phyloP scores from a whole-genome alignment of 1,284 basidiomycete species.

The Cystobasidiaceae sp. region DNA sequence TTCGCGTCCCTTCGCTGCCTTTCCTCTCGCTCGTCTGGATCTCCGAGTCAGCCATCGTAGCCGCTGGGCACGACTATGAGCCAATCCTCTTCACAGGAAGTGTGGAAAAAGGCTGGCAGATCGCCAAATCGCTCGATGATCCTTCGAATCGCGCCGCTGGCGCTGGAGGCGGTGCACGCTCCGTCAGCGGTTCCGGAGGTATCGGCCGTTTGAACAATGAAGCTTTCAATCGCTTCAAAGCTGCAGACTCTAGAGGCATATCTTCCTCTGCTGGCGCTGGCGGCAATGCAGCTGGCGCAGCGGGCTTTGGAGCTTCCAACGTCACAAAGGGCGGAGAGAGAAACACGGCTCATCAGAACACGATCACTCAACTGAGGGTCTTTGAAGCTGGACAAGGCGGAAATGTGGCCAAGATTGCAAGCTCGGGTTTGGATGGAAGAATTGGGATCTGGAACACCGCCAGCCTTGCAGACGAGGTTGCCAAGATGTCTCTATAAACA shows the following conservation, averaged over 20 bases:
- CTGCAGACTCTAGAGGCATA: slow-evolving; percentile 83
- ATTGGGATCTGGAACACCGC: slow-evolving; percentile 77
- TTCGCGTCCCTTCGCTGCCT: slow-evolving; percentile 72
- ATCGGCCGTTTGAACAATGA: slow-evolving; percentile 85
- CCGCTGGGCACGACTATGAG: slow-evolving; percentile 96
- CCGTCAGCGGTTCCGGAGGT: slow-evolving; percentile 45
- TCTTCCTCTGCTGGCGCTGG: slow-evolving; percentile 50
- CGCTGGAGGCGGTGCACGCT: slow-evolving; percentile 46
- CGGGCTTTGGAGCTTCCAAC: slow-evolving; percentile 43
- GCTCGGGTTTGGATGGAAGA: slow-evolving; percentile 90
- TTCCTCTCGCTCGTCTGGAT: slow-evolving; percentile 78
- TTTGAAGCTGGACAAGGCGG: slow-evolving; percentile 59
- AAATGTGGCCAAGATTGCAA: slow-evolving; percentile 70
- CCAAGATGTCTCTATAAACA: slow-evolving; percentile 27
- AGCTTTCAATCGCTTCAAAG: slow-evolving; percentile 91
- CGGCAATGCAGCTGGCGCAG: slow-evolving; percentile 47
- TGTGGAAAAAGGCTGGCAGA: slow-evolving; percentile 62
- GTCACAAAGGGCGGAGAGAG: slow-evolving; percentile 60
- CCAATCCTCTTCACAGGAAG: slow-evolving; percentile 77
- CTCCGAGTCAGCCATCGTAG: slow-evolving; percentile 71
- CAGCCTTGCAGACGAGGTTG: slow-evolving; percentile 13
- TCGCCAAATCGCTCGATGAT: slow-evolving; percentile 77
- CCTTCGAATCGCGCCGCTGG: slow-evolving; percentile 37
- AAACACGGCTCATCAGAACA: slow-evolving; percentile 93
- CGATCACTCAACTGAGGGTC: slow-evolving; percentile 82